Evolutionary conservation across 345 rosid species (phyloP).

Genomic region (Moricandia arvensis): DNA sequence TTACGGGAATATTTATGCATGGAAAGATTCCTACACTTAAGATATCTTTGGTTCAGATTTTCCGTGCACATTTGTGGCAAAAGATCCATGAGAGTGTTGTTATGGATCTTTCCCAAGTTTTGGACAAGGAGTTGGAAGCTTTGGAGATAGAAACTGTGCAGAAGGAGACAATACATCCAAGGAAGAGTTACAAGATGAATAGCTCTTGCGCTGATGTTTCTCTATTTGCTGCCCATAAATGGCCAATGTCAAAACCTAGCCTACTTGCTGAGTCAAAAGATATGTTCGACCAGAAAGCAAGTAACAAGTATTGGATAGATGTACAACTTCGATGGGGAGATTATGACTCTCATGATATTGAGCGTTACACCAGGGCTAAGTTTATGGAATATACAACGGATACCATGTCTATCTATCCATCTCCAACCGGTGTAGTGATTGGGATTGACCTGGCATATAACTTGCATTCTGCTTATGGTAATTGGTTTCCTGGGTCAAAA

Average conservation of each 20-base stretch:
- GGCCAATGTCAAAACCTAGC: constrained; percentile 99
- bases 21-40: constrained; percentile 98
- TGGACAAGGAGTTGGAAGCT: constrained; percentile 98
- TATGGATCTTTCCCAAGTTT: constrained; percentile 98
- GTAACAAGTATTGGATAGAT: constrained; percentile 97
- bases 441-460: constrained; percentile 97
- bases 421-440: constrained; percentile 99
- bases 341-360: constrained; percentile 97
- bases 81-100: constrained; percentile 99
- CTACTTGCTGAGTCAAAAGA: constrained; percentile 99
- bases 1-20: constrained; percentile 99
- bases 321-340: constrained; percentile 99
- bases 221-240: constrained; percentile 96
- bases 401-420: constrained; percentile 99
- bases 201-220: constrained; percentile 99
- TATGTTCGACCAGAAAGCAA: constrained; percentile 95
- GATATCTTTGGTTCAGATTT: constrained; percentile 95
- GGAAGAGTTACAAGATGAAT: constrained; percentile 99
- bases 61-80: constrained; percentile 99
- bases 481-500: constrained; percentile 99
- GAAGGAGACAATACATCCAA: constrained; percentile 98
- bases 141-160: constrained; percentile 98
- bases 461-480: constrained; percentile 97
- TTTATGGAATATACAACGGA: constrained; percentile 99
- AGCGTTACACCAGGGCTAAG: constrained; percentile 96